Percentiles rank a stretch among this genome's conserved stretches.
Evolutionary conservation across 176 grass and related monocot species (phyloP).

Genomic region (Cenchrus americanus): DNA sequence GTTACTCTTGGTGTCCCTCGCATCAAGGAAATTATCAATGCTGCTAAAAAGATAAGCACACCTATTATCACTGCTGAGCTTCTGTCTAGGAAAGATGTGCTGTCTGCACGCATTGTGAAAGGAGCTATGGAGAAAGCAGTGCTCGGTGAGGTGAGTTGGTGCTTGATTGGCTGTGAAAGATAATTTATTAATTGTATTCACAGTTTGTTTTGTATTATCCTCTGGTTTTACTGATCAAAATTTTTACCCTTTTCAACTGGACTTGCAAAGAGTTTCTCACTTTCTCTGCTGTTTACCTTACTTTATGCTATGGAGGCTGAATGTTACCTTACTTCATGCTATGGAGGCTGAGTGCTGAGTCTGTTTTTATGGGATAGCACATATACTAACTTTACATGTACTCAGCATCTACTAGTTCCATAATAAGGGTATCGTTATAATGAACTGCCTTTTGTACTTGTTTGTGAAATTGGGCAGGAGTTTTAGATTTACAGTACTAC

Average conservation of each 20-base stretch:
- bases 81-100: slow-evolving; percentile 50
- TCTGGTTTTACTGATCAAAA: slow-evolving; percentile 4
- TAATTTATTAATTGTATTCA: slow-evolving; percentile 10
- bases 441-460: slow-evolving; percentile 17
- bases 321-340: background rate
- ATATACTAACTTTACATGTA: background rate
- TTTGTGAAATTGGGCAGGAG: background rate
- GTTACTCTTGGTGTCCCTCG: slow-evolving; percentile 96
- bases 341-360: slow-evolving; percentile 27
- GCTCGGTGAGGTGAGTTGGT: slow-evolving; percentile 62
- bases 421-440: background rate
- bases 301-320: too few relatives aligned
- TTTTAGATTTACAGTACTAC: background rate
- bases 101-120: slow-evolving; percentile 72
- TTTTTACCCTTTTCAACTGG: too few relatives aligned
- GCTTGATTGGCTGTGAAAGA: background rate
- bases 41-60: slow-evolving; percentile 92
- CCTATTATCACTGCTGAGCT: slow-evolving; percentile 75
- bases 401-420: background rate
- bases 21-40: slow-evolving; percentile 99
- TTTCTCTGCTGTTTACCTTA: background rate
- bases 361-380: slow-evolving; percentile 2
- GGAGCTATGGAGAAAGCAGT: slow-evolving; percentile 80
- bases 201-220: slow-evolving; percentile 13
- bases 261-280: slow-evolving; percentile 16